Percentiles rank a stretch among this genome's conserved stretches.
phyloP scores from a whole-genome alignment of 139 green algal species.

The Chlorella sorokiniana region DNA sequence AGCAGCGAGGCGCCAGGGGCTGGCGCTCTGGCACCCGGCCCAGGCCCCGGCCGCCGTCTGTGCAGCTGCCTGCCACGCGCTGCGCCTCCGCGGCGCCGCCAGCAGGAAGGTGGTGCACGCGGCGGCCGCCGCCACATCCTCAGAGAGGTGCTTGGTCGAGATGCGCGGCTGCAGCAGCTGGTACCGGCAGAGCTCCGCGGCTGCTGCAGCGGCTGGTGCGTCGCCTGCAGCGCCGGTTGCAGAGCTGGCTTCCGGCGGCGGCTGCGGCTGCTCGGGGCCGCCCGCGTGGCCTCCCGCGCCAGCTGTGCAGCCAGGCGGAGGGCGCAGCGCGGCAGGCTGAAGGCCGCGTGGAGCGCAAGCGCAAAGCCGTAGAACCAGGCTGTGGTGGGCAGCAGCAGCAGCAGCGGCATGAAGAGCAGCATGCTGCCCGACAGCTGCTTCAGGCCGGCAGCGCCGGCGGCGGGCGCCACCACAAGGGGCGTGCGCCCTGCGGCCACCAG shows the following conservation, averaged over 20 bases:
- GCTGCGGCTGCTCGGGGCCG: not conserved
- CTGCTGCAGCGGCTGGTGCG: not conserved
- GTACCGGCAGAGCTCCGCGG: not conserved
- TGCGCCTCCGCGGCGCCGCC: not conserved
- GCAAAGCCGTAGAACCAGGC: slow-evolving; percentile 10
- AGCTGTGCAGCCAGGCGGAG: not conserved
- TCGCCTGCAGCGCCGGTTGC: not conserved
- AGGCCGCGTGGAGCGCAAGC: not conserved
- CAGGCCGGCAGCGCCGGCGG: not conserved
- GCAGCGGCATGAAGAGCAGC: slow-evolving; percentile 31
- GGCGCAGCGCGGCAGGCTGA: not conserved
- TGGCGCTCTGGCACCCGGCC: not conserved
- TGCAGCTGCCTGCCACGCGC: not conserved
- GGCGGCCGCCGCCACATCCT: not conserved
- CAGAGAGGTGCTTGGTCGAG: not conserved
- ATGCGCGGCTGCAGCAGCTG: not conserved
- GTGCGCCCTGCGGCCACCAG: not conserved
- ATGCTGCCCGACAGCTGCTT: slow-evolving; percentile 15
- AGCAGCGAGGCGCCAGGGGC: not conserved
- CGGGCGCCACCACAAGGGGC: not conserved
- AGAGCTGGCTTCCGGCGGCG: not conserved
- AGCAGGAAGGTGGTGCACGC: not conserved
- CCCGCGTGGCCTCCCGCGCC: not conserved
- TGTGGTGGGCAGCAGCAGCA: slow-evolving; percentile 39
- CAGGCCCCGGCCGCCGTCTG: not conserved